Evolutionary conservation across 371 early-diverging fungal genomes (phyloP), one percentile per base, ranked within the genome.

Genomic region (Dichotomocladium elegans): DNA sequence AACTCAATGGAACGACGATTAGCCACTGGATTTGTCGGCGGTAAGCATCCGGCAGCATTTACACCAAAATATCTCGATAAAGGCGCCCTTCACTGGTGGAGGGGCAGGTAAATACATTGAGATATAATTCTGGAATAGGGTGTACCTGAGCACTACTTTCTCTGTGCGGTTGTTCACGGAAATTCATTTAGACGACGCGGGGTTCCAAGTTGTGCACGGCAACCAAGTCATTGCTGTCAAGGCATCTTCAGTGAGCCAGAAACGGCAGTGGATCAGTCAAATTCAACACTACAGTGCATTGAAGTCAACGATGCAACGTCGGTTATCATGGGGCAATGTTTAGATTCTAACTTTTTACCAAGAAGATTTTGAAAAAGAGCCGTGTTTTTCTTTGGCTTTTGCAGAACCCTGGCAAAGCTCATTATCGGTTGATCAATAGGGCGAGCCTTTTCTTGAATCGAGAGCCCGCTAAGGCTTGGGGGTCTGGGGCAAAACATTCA

Each of bases 261-360:
- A 86, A 55, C 61, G 74, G 27, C 81, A 81, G 51, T 88, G 88
- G 88, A 61, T 88, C 28, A 81, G 64, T 37, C 69, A 69, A 52
- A 61, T 82, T 15, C 79, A 81, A 14, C 70, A 71, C 31, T 74
- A 59, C 29, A 70, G 74, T 30, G 68, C 74, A 4, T 43, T 70
- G 17, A 57, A 63, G 1, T 48, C 33, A 24, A 48, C 49, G 5
- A 34, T 48, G 9, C 49, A 35, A 22, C 35, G 49, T 1, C 49
- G 35, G n/a, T n/a, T n/a, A 48, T 37, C 37, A 37, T 27, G 47
- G 14, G 30, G 12, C n/a, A 14, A 30, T 24, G n/a, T n/a, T n/a
- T n/a, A n/a, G n/a, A n/a, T n/a, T n/a, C n/a, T n/a, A n/a, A n/a
- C n/a, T n/a, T n/a, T n/a, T n/a, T n/a, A n/a, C n/a, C n/a, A n/a